phyloP scores from a whole-genome alignment of 106 monocot genomes.

The Amphibolis antarctica region DNA sequence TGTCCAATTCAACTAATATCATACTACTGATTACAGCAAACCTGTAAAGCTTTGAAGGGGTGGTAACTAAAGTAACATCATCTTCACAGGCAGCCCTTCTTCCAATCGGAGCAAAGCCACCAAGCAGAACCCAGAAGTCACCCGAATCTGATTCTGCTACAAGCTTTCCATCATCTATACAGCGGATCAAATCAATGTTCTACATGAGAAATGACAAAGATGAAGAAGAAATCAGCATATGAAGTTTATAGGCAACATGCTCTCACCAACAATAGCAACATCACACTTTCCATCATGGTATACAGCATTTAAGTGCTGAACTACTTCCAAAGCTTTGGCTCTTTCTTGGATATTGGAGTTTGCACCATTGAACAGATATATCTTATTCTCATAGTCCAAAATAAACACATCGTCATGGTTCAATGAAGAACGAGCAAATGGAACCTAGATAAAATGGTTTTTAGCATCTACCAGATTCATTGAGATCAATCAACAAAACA shows the following conservation, averaged over 20 bases:
- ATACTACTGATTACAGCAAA: neutral
- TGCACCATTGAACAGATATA: constrained; percentile 26
- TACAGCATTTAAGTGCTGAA: constrained; percentile 18
- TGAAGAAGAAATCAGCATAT: neutral
- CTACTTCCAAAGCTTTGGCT: constrained; percentile 24
- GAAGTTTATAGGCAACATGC: neutral
- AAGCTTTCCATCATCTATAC: constrained; percentile 28
- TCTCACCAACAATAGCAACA: constrained; percentile 21
- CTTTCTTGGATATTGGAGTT: constrained; percentile 31
- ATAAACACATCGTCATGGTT: constrained; percentile 31
- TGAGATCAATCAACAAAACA: neutral
- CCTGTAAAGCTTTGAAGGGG: constrained; percentile 20
- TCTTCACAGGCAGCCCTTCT: constrained; percentile 14
- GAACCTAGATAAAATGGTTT: constrained; percentile 15
- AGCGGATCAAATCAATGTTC: neutral
- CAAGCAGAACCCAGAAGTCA: constrained; percentile 26
- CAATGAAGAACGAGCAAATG: constrained; percentile 26
- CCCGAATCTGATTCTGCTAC: constrained; percentile 28
- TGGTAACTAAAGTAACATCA: constrained; percentile 13
- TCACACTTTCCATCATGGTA: constrained; percentile 24
- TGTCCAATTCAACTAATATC: no score
- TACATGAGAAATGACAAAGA: constrained; percentile 1
- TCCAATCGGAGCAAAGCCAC: constrained; percentile 26
- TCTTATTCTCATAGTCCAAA: constrained; percentile 18
- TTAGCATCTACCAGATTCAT: neutral